Evolutionary conservation across 1,139 yeast genomes (phyloP).

Genomic region (Lizanozyma gosingica): DNA sequence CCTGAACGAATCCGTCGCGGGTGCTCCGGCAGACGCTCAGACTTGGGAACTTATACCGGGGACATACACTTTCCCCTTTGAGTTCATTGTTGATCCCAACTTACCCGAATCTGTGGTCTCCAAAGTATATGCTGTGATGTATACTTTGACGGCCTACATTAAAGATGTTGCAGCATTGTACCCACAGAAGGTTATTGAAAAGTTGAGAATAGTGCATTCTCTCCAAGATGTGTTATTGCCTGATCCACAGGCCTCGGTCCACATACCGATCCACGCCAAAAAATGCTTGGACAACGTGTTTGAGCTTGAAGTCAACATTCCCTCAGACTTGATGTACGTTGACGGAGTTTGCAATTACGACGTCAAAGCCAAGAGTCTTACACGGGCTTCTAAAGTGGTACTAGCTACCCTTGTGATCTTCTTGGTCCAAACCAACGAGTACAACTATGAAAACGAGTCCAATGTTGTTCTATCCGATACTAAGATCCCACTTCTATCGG

Average conservation of each 20-base stretch:
- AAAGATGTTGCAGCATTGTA: neutral
- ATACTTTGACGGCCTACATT: neutral
- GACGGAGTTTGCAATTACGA: neutral
- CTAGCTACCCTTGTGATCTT: neutral
- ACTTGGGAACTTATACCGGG: slow-evolving; percentile 4
- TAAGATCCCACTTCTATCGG: neutral
- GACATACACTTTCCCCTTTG: slow-evolving; percentile 10
- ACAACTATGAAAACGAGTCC: neutral
- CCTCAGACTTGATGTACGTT: neutral
- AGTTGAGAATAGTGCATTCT: neutral
- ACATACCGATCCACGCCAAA: neutral
- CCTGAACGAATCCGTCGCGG: neutral
- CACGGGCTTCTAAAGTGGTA: neutral
- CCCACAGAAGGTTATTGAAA: neutral
- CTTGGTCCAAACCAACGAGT: neutral
- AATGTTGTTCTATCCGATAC: neutral
- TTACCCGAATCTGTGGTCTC: slow-evolving; percentile 8
- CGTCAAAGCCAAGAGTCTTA: neutral
- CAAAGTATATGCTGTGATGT: neutral
- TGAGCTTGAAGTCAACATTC: neutral
- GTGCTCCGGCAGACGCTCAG: too few species aligned
- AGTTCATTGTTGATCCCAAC: slow-evolving; percentile 8
- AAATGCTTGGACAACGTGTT: neutral
- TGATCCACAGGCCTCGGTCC: neutral
- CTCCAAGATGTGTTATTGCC: neutral